phyloP scores from a whole-genome alignment of 1,284 basidiomycete species.

The Ustilago sp. region DNA sequence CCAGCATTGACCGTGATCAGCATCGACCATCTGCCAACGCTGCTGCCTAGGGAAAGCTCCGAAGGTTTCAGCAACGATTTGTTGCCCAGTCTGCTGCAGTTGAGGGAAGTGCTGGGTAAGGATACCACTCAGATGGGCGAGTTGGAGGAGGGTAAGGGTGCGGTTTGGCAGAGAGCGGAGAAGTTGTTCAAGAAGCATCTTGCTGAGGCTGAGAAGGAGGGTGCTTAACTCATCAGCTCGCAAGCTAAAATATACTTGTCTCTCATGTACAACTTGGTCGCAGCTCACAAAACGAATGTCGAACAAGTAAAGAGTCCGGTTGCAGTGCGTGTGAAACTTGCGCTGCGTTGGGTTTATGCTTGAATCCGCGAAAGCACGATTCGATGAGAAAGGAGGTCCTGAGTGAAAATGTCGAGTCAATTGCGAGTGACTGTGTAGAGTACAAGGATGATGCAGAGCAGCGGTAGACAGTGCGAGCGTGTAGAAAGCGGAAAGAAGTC shows the following conservation, averaged over 20 bases:
- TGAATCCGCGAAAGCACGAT: too few species aligned
- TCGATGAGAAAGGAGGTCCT: background rate
- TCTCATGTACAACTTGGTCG: background rate
- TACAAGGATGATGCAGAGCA: too few species aligned
- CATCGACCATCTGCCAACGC: slow-evolving; percentile 96
- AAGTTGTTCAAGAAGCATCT: slow-evolving; percentile 85
- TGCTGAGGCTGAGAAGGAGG: slow-evolving; percentile 38
- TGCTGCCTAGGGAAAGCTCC: slow-evolving; percentile 93
- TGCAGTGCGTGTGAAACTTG: too few species aligned
- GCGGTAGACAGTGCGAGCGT: too few species aligned
- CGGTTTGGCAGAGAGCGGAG: slow-evolving; percentile 91
- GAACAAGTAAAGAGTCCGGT: background rate
- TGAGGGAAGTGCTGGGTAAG: slow-evolving; percentile 58
- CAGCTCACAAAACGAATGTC: background rate
- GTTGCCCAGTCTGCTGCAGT: slow-evolving; percentile 77
- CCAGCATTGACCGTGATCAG: slow-evolving; percentile 83
- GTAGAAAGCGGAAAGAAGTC: too few species aligned
- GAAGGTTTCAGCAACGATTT: slow-evolving; percentile 95
- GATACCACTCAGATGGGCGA: slow-evolving; percentile 43
- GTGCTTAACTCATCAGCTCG: slow-evolving; percentile 13
- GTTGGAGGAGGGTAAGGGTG: slow-evolving; percentile 64
- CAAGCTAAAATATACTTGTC: background rate
- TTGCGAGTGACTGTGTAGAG: background rate
- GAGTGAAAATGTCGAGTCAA: background rate
- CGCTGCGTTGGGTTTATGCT: too few species aligned